Base-by-base conservation (phyloP, 2,329 filamentous ascomycete species). In the Aureobasidium sp. region DNA sequence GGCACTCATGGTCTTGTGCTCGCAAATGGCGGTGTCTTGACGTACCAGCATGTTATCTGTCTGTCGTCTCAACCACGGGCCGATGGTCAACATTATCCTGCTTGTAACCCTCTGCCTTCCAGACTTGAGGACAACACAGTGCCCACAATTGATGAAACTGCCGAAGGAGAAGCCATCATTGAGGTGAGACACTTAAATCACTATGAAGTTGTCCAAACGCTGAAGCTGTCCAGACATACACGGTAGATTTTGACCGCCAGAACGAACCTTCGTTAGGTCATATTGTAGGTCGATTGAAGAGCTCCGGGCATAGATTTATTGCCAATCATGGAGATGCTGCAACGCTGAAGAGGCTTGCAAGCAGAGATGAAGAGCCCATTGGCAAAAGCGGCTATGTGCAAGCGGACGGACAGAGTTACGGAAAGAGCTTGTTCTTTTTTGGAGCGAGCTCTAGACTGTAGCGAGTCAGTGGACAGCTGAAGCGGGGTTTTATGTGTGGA, bases 11-110 rank as follows among this genome's bases (percentile, higher is more conserved):
- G 83, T 2, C 70, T 89, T 0, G 74, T 88, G 4, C 77, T 88
- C 14, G 85, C 85, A 1, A 88, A 88, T 66, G 85, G 86, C 0
- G 86, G 86, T 0, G 77, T 84, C 34, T 65, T 86, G n/a, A 85
- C 83, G 0, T 85, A 88, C 68, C 84, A 89, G 68, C 81, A 88
- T 67, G 84, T 80, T 3, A 67, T 88, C 0, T 80, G 83, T 50
- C 72, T 89, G 1, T 85, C 83, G 0, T 77, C 73, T 0, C 65
- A 71, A 10, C 79, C 81, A 9, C 70, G 75, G 14, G 67, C 63
- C 37, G 70, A 74, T 8, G 71, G 71, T 1, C 64, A 67, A 2
- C 62, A 68, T 2, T 85, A 85, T 69, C 82, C 82, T 2, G 65
- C 71, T 5, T 65, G 72, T 29, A 78, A 79, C 45, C 75, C 77